Base-by-base conservation (phyloP, 768 basidiomycete genomes). In the Termitomyces heimii region DNA sequence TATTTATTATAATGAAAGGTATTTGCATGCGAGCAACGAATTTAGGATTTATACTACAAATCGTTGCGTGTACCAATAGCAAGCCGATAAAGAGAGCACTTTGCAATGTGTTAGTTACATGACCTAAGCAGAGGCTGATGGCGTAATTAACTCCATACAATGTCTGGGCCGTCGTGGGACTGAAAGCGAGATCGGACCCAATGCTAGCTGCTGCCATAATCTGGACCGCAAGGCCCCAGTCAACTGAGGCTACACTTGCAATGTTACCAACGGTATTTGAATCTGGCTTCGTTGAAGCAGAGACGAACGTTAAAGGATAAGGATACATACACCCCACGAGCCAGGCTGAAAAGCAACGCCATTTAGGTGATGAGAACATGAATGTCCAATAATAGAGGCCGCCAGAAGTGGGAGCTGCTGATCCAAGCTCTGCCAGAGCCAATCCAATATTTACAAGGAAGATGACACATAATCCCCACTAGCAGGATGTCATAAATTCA, bases 341-440 rank as follows among this genome's bases (percentile, higher is more conserved):
- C 86, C 86, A 88, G 3, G 80, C 76, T 22, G 86, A 75, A 16
- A 87, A 69, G 60, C 82, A 83, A 24, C 84, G 73, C 68, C 78
- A 88, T 43, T 77, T 70, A 6, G 82, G 82, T 16, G 83, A 79
- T 0, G 83, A 81, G 4, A 83, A 69, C 2, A 77, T 77, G 59
- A 85, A 79, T 0, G 86, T 83, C 85, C 87, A 88, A 63, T 82
- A 88, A 66, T 88, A 86, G 20, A 85, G 82, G 9, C 87, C 87
- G 58, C 86, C 86, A 32, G 86, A 86, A 3, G 88, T 89, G 2
- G 87, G 88, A 6, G 84, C 85, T 18, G 84, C 83, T n/a, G 84
- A 86, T 1, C 79, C 86, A 8, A 88, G 76, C 63, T 89, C 86
- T 1, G 83, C 86, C 78, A 91, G 82, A 26, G 85, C 74, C 62